Percentiles rank a stretch among this genome's conserved stretches.
These are phyloP conservation scores for Magnolia sinica DNA, from an alignment of 164 flowering plant genomes.

Conservation along the genomic window DNA sequence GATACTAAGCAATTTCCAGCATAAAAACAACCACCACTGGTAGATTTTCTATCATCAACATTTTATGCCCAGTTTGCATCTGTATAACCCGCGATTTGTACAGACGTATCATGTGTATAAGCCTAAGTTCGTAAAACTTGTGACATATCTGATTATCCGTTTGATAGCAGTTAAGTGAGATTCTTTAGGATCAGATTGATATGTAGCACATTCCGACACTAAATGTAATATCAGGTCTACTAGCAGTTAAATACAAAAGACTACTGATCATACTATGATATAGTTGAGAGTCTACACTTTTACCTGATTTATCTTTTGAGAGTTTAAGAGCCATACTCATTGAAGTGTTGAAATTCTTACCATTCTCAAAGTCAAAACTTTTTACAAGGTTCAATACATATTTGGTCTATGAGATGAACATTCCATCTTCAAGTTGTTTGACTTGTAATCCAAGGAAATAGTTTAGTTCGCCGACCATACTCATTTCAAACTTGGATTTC, in stretches of 20 bases:
- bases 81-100: background rate
- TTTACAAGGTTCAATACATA: background rate
- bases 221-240: background rate
- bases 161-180: background rate
- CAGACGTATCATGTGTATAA: background rate
- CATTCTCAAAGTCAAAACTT: background rate
- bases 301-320: background rate
- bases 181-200: background rate
- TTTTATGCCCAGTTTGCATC: background rate
- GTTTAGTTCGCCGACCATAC: background rate
- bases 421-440: background rate
- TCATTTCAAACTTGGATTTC: background rate
- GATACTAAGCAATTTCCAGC: no score
- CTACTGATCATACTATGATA: background rate
- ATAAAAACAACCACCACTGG: no score
- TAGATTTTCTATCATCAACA: background rate
- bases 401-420: background rate
- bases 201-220: background rate
- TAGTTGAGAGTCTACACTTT: background rate
- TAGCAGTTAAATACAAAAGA: background rate
- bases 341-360: background rate
- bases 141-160: background rate
- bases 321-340: background rate
- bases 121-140: background rate
- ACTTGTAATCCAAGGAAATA: slow-evolving; percentile 1